These are phyloP conservation scores for Aegilops umbellulata DNA, from an alignment of 176 grass and related monocot species.

Conservation along the genomic window DNA sequence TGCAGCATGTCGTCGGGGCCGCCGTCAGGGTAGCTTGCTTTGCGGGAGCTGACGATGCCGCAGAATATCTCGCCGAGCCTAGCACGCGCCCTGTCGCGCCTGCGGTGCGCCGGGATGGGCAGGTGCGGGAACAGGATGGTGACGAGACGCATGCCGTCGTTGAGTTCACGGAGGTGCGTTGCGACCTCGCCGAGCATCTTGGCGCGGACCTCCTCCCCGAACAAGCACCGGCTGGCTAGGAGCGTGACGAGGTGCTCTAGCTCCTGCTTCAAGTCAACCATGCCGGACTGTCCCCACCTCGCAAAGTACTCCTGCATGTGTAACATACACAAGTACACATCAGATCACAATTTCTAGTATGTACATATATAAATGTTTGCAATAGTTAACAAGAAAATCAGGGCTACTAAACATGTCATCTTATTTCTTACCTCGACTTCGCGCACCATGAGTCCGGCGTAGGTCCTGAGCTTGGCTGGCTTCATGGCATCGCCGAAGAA, in stretches of 20 bases:
- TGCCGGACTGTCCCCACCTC: constrained; percentile 57
- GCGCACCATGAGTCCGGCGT: constrained; percentile 42
- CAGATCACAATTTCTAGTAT: neutral
- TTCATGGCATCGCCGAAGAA: constrained; percentile 59
- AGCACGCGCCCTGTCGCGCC: constrained; percentile 44
- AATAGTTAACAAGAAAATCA: no score
- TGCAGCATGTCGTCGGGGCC: constrained; percentile 50
- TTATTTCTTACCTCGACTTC: constrained; percentile 48
- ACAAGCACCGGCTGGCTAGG: constrained; percentile 43
- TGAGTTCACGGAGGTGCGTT: constrained; percentile 44
- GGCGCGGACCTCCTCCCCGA: constrained; percentile 49
- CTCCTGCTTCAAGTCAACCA: constrained; percentile 52
- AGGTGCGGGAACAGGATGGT: constrained; percentile 47
- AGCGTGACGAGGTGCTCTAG: constrained; percentile 50
- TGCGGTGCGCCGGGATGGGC: constrained; percentile 50
- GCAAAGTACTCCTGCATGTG: constrained; percentile 44
- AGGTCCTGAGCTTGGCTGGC: constrained; percentile 46
- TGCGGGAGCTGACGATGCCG: constrained; percentile 50
- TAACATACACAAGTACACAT: neutral
- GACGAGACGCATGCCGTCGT: constrained; percentile 45
- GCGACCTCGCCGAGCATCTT: constrained; percentile 49
- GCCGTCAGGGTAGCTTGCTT: neutral
- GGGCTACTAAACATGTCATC: neutral
- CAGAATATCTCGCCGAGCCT: constrained; percentile 54
- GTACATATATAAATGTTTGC: neutral